phyloP scores from a whole-genome alignment of 1,284 basidiomycete genomes.

The Amylostereum areolatum region DNA sequence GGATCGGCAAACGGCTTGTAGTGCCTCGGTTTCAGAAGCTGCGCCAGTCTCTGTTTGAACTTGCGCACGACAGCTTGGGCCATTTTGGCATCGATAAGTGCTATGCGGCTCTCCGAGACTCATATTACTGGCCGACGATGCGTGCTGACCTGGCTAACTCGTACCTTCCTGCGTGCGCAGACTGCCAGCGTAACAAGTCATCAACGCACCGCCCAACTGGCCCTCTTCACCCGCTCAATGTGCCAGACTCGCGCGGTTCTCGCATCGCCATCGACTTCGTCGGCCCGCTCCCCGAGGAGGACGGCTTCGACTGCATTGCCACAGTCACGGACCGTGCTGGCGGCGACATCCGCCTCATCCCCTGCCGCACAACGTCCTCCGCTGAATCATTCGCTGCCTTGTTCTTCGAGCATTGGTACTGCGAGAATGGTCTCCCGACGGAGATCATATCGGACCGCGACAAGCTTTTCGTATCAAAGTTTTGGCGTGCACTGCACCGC shows the following conservation, averaged over 20 bases:
- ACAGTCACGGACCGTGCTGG: conserved; percentile 30
- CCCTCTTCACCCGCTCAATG: conserved; percentile 17
- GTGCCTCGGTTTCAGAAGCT: conserved; percentile 20
- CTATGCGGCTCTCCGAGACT: too few species aligned
- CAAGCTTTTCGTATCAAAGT: conserved; percentile 28
- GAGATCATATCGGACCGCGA: conserved; percentile 37
- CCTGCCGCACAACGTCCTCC: conserved; percentile 19
- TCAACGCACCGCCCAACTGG: conserved; percentile 10
- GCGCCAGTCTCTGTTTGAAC: conserved; percentile 15
- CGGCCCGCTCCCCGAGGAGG: conserved; percentile 30
- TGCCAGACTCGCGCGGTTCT: conserved; percentile 15
- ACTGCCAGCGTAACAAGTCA: conserved; percentile 18
- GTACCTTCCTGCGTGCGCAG: conserved; percentile 10
- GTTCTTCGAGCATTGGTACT: conserved; percentile 31
- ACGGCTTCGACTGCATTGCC: conserved; percentile 29
- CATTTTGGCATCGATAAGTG: too few species aligned
- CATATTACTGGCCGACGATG: too few species aligned
- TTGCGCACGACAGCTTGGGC: conserved; percentile 25
- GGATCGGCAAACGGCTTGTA: conserved; percentile 20
- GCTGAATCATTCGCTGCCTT: conserved; percentile 26
- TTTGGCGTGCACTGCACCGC: conserved; percentile 14
- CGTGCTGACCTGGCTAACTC: too few species aligned
- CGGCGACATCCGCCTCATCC: conserved; percentile 29
- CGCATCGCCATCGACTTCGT: conserved; percentile 39
- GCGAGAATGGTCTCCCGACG: conserved; percentile 33